Base-by-base conservation (phyloP, 202 grass and related monocot species). In the Dendrocalamus latiflorus region DNA sequence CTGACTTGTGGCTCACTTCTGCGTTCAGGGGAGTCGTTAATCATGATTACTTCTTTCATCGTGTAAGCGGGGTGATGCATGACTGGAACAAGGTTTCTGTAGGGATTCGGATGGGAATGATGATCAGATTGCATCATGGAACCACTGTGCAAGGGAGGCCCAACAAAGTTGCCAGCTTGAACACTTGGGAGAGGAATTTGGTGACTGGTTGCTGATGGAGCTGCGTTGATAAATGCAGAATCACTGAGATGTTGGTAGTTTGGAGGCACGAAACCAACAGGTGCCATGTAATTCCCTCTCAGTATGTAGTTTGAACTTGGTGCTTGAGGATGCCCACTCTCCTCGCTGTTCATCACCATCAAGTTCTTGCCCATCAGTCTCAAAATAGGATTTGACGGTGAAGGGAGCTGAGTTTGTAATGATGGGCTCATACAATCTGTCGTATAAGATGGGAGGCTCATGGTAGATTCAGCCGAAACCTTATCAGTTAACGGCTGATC, bases 281-380 rank as follows among this genome's bases (percentile, higher is more conserved):
- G 84, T 9, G 65, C 20, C 25, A 14, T 30, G 58, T 82, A 84
- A 77, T 84, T 88, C 56, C 75, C 77, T 36, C 65, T 75, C 61
- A 79, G 56, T 33, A 79, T 22, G 79, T 82, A 81, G 17, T 89
- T 84, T 57, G 88, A 87, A 83, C 26, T 77, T 50, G 89, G 69
- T 53, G 74, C 75, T 68, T 75, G 87, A 75, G 81, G 85, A 84
- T 91, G 90, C 36, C 78, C 33, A 83, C 65, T 83, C 84, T 90
- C 89, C 79, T 95, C 87, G 21, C 83, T 91, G 81, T 94, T 99
- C 93, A 90, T 87, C 80, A 99, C 96, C 78, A 91, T 84, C 71
- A 99, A 84, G 57, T 99, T 87, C 75, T 99, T 99, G 74, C 93
- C 96, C 96, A 99, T 99, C 71, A 99, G 77, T 70, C 96, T 88